These are phyloP conservation scores for Tephrocybe sp. DNA, from an alignment of 768 basidiomycete species.

Conservation along the genomic window DNA sequence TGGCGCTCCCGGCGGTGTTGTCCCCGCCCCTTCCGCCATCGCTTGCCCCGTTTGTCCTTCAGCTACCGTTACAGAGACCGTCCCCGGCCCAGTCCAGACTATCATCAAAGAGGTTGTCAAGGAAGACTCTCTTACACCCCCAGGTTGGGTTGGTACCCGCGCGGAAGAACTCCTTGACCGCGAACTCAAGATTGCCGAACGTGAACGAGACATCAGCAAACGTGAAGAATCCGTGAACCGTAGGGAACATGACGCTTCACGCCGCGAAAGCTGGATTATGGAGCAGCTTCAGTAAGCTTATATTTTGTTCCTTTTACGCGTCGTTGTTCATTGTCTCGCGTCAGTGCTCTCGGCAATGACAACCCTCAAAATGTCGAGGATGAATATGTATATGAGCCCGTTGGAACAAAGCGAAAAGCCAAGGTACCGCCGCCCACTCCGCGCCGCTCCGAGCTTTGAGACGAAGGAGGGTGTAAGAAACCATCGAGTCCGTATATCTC, in stretches of 20 bases:
- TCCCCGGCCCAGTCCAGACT: slow-evolving; percentile 62
- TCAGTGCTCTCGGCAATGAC: slow-evolving; percentile 72
- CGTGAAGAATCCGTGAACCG: slow-evolving; percentile 86
- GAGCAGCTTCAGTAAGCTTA: slow-evolving; percentile 80
- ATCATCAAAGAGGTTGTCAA: slow-evolving; percentile 88
- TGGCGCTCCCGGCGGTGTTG: slow-evolving; percentile 80
- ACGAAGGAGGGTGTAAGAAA: slow-evolving; percentile 77
- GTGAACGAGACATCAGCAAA: slow-evolving; percentile 83
- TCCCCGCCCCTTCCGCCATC: slow-evolving; percentile 51
- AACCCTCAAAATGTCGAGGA: slow-evolving; percentile 69
- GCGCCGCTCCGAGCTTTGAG: slow-evolving; percentile 92
- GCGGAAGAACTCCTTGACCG: slow-evolving; percentile 83
- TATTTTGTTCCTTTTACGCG: background rate
- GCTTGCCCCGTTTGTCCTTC: slow-evolving; percentile 60
- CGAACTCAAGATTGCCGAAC: slow-evolving; percentile 81
- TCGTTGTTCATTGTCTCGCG: slow-evolving; percentile 1
- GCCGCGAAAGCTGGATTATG: slow-evolving; percentile 91
- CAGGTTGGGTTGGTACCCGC: slow-evolving; percentile 78
- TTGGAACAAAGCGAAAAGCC: slow-evolving; percentile 70
- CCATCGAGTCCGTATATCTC: slow-evolving; percentile 74
- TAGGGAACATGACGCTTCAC: slow-evolving; percentile 82
- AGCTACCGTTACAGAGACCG: slow-evolving; percentile 55
- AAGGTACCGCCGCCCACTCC: slow-evolving; percentile 87
- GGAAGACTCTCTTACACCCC: slow-evolving; percentile 75
- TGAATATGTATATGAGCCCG: slow-evolving; percentile 77